Base-by-base conservation (phyloP, 2,329 filamentous ascomycete species). In the Aureobasidium subglaciale region DNA sequence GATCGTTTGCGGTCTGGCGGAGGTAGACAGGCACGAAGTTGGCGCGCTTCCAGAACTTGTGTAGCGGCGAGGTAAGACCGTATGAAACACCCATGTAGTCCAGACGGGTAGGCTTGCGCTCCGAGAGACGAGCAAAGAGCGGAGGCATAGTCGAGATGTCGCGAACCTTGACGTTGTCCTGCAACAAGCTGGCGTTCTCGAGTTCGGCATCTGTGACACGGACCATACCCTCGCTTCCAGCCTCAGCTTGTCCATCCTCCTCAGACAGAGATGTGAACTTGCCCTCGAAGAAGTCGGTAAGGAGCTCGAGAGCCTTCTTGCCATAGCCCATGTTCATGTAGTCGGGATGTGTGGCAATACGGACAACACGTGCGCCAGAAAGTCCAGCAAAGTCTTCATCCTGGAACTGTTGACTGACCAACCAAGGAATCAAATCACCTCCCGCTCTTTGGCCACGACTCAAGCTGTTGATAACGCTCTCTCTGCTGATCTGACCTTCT, bases 71-170 rank as follows among this genome's bases (percentile, higher is more conserved):
- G 0, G 93, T 99, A 56, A 99, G 77, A 53, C 93, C 95, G 68
- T 95, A 99, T 65, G 89, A 95, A 48, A 99, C 95, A 67, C 95
- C 93, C 15, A 99, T 72, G 66, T 97, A 99, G 72, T 99, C 93
- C 6, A 99, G 82, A 5, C 75, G 75, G 41, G 88, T 85, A 0
- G 93, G 86, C 56, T 84, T 85, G 61, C 88, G 84, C 72, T 99
- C 90, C 0, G 86, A 83, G 27, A 99, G 78, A 64, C 91, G 92
- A 10, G 90, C 82, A 66, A 99, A 97, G 2, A 99, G 79, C 0
- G 95, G 90, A 25, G 95, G 92, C 86, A 99, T 95, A 63, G 88
- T 85, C 61, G 82, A 85, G 63, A 93, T 92, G 65, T 97, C 92
- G 35, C 92, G 83, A 58, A 97, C 85, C 63, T 88, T 89, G 68